Conservation (phyloP, 148 eudicot genomes). For the Rhododendron ferrugineum region DNA sequence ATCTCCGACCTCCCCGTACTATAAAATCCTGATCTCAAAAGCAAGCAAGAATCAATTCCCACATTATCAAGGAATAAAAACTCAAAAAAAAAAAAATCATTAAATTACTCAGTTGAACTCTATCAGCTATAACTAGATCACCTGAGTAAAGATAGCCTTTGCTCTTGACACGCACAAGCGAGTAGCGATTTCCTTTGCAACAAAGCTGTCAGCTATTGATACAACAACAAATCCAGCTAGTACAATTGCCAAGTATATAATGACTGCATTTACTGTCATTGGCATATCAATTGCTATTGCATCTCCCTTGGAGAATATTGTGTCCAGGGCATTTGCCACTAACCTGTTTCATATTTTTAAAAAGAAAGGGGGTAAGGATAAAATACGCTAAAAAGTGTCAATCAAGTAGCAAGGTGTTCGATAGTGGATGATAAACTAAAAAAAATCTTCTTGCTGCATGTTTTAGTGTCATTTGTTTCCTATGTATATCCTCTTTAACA, state of each 20-base stretch:
- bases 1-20: constrained; percentile 72
- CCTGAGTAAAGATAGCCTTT: constrained; percentile 93
- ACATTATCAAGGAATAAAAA: neutral
- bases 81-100: neutral
- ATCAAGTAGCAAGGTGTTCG: neutral
- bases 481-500: neutral
- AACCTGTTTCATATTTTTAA: constrained; percentile 39
- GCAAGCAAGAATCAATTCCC: constrained; percentile 14
- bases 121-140: constrained; percentile 8
- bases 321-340: constrained; percentile 78
- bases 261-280: constrained; percentile 81
- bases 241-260: constrained; percentile 78
- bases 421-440: neutral
- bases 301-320: constrained; percentile 68
- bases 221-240: constrained; percentile 78
- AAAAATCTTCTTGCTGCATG: neutral
- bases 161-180: constrained; percentile 82
- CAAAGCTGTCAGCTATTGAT: constrained; percentile 93
- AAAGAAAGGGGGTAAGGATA: neutral
- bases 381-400: neutral
- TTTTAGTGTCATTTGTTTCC: neutral
- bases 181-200: constrained; percentile 73
- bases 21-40: constrained; percentile 60
- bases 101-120: neutral
- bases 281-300: constrained; percentile 95